Conservation (phyloP, 2,329 filamentous ascomycete species). For the Exophiala sp. region DNA sequence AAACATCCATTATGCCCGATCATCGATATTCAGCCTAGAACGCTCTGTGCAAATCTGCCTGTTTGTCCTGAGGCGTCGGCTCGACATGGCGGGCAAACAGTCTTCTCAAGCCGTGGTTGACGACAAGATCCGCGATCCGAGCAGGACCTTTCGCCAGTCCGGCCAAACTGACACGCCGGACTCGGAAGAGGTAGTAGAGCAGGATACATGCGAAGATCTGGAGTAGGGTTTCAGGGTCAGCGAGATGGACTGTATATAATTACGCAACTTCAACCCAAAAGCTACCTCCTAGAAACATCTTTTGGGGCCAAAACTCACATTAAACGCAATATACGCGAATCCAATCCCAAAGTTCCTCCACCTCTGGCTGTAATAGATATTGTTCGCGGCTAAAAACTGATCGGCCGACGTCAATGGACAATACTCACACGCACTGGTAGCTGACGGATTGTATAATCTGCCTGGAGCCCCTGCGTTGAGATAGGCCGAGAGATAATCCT, state of each 20-base stretch:
- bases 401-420: constrained; percentile 36
- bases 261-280: too few relatives aligned
- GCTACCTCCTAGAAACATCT: too few relatives aligned
- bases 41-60: constrained; percentile 19
- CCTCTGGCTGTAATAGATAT: constrained; percentile 53
- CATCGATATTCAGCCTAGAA: constrained; percentile 15
- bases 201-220: constrained; percentile 44
- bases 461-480: constrained; percentile 44
- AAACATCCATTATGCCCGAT: too few relatives aligned
- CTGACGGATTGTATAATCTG: constrained; percentile 54
- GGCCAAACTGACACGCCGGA: constrained; percentile 27
- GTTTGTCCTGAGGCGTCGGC: constrained; percentile 19
- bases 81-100: constrained; percentile 19
- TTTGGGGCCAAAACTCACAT: constrained; percentile 34
- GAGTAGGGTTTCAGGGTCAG: too few relatives aligned
- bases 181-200: constrained; percentile 48
- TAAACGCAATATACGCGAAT: constrained; percentile 67
- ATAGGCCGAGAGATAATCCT: constrained; percentile 53
- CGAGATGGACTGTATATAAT: too few relatives aligned
- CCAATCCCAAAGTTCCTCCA: constrained; percentile 83
- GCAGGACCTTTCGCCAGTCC: constrained; percentile 19
- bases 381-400: constrained; percentile 41
- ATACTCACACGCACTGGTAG: constrained; percentile 52
- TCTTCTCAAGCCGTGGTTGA: constrained; percentile 15
- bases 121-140: constrained; percentile 13